Evolutionary conservation across 352 stramenopile genomes (phyloP), one percentile per base, ranked within the genome.

Genomic region (Phytophthora aleatoria): DNA sequence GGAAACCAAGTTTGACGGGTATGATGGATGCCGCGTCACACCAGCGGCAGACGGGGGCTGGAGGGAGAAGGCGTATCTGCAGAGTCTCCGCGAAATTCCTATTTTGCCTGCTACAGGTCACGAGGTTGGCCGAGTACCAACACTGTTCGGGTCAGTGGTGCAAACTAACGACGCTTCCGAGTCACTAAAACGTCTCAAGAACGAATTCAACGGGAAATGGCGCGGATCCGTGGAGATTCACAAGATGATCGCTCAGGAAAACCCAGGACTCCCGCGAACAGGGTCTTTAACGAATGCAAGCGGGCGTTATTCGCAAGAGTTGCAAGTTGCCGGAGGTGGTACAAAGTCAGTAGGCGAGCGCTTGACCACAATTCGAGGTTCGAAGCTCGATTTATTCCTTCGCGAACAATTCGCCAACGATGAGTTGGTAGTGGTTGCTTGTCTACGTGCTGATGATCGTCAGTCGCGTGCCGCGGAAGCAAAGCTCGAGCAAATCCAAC

Each of bases 1-100:
- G 6, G 89, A 96, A 63, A 66, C 49, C 8, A 80, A 74, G 31
- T 95, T 96, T 43, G 85, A 96, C 31, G 59, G 52, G 15, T 96
- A 96, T 75, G 76, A 92, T 60, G 78, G 71, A 8, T 81, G 74
- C 20, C 62, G 74, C 11, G 83, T 93, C 42, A 89, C 81, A 8
- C 81, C 82, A n/a, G 79, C 73, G 7, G 71, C 77, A 13, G 82
- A 90, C 24, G 77, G 80, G 3, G 70, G 81, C 41, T 94, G 87
- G 85, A 81, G 73, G 10, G 72, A 81, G 27, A 65, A 69, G 13
- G 84, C 85, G 12, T 69, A 76, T 24, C 30, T 73, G 8, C 69
- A 82, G 33, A 92, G 72, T 50, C 72, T 91, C 3, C 55, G 61
- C 2, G 87, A 94, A 69, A 81, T 96, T 31, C 85, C 87, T 0